These are phyloP conservation scores for Talaromyces sp. DNA, from an alignment of 2,329 filamentous ascomycete species.

Conservation along the genomic window DNA sequence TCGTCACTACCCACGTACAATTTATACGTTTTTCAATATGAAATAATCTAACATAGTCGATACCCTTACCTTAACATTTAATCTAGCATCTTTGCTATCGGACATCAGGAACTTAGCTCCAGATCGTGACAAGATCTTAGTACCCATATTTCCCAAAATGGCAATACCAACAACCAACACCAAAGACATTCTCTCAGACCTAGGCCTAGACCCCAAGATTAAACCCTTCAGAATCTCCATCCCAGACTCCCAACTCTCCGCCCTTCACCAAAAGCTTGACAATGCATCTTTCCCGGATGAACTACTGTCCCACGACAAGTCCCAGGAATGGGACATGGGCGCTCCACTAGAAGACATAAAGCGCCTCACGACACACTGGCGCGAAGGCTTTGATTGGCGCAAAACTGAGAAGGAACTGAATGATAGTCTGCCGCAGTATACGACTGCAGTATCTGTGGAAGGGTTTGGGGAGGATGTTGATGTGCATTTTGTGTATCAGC, in stretches of 20 bases:
- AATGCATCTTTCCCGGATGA: conserved; percentile 57
- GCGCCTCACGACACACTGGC: conserved; percentile 57
- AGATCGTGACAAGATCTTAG: background rate
- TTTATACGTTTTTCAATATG: background rate
- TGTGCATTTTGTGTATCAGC: conserved; percentile 63
- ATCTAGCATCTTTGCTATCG: background rate
- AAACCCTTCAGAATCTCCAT: conserved; percentile 50
- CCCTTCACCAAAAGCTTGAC: conserved; percentile 55
- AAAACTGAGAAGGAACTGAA: conserved; percentile 58
- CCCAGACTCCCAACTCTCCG: conserved; percentile 51
- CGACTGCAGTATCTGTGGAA: conserved; percentile 51
- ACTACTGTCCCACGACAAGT: conserved; percentile 42
- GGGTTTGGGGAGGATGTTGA: conserved; percentile 56
- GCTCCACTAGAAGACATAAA: conserved; percentile 57
- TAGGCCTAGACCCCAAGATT: conserved; percentile 2
- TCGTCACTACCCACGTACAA: background rate
- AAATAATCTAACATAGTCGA: too few species aligned
- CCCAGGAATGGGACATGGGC: conserved; percentile 51
- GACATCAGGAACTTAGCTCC: background rate
- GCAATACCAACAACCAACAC: background rate
- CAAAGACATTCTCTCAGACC: background rate
- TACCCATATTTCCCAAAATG: background rate
- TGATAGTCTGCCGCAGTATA: conserved; percentile 56
- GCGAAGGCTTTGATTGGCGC: conserved; percentile 58
- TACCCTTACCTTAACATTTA: too few species aligned